A percentile compares a stretch with the other conserved stretches of the same genome.
Evolutionary conservation across 441 rosid genomes (phyloP).

Genomic region (Populus hybrid): DNA sequence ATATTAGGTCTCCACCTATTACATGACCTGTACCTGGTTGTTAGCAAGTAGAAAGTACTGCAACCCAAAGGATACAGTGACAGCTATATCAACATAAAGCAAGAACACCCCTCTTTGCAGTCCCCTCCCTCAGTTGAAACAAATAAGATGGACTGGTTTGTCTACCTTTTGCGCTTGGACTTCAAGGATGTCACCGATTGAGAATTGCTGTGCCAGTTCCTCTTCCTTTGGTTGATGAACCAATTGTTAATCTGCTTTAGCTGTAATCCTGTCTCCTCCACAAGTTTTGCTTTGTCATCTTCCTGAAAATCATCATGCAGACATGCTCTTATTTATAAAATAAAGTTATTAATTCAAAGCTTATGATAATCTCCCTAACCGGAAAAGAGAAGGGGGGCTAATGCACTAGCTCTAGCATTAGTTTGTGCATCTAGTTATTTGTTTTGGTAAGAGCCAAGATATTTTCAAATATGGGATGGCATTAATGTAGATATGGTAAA

Average conservation of each 20-base stretch:
- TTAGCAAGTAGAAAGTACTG: conserved; percentile 21
- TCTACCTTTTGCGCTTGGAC: conserved; percentile 85
- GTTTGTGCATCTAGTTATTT: neutral
- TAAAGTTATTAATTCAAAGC: too few relatives aligned
- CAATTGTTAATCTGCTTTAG: conserved; percentile 97
- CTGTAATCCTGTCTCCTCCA: conserved; percentile 95
- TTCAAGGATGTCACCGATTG: conserved; percentile 77
- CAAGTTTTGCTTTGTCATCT: conserved; percentile 93
- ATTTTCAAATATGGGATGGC: neutral
- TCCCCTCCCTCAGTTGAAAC: neutral
- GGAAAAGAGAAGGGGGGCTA: too few relatives aligned
- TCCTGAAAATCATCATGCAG: conserved; percentile 44
- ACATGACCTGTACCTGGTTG: conserved; percentile 19
- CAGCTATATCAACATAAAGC: conserved; percentile 8
- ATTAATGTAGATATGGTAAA: neutral
- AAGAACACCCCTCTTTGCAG: neutral
- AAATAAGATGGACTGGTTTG: neutral
- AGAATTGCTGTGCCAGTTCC: conserved; percentile 95
- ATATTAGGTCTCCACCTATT: conserved; percentile 11
- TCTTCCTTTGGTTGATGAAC: conserved; percentile 96
- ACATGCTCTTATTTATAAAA: neutral
- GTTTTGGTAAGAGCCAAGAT: neutral
- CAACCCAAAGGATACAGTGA: conserved; percentile 17
- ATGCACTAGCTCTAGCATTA: neutral
- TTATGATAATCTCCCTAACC: too few relatives aligned